Evolutionary conservation across 2,329 filamentous ascomycete genomes (phyloP), one percentile per base, ranked within the genome.

Genomic region (Ascochyta viciae-villosae): DNA sequence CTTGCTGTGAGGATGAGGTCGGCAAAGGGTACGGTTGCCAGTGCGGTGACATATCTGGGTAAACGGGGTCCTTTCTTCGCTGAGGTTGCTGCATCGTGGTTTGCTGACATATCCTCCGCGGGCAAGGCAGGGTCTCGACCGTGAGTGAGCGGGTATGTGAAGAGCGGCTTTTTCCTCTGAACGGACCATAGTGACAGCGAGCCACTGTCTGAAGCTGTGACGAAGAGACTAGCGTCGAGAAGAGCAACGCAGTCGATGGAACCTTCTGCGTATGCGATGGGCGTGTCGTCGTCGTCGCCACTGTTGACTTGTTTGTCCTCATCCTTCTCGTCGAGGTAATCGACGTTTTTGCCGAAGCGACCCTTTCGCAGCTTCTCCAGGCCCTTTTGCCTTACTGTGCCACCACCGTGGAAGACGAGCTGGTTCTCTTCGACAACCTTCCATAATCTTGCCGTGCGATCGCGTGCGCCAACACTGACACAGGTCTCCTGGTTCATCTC

Each of bases 351-450:
- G 34, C 71, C 73, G 50, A 74, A 75, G 16, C 69, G 71, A 19
- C 67, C 71, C 56, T 71, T 74, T 27, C 70, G 65, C 42, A 75
- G 52, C 54, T 74, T 74, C 31, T 75, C 72, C 57, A 72, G 61
- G 9, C 78, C 77, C 38, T 77, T 76, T 44, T 74, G 72, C 44
- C 67, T 61, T 31, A 68, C 70, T n/a, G 68, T 71, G 15, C 87
- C 89, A 60, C 92, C 92, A 54, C 93, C 94, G 43, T 94, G 89
- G 77, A 98, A 99, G 2, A 98, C 93, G 6, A 99, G 85, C 74
- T 99, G 95, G 1, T 90, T 91, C 78, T 99, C 94, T 68, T 99
- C 95, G 4, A 91, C 87, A 1, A 99, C 93, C 77, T 97, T 97
- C 95, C 95, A 99, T 65, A 96, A 79, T 55, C 95, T 85, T 35